These are phyloP conservation scores for Entomortierella parvispora DNA, from an alignment of 192 early-diverging fungal species.

Conservation along the genomic window DNA sequence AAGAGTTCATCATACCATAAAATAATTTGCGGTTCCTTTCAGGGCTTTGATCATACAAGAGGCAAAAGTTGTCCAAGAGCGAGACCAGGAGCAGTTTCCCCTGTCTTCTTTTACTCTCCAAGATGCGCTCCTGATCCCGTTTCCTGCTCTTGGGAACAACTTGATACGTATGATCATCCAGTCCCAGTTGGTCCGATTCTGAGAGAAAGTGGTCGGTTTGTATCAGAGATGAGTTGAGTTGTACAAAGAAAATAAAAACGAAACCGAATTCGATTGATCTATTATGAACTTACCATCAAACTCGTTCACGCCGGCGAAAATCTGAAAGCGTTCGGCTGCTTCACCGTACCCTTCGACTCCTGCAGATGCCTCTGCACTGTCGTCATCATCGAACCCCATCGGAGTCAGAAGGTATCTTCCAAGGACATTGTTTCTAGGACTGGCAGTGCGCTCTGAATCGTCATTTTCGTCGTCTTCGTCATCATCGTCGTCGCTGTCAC, in stretches of 20 bases:
- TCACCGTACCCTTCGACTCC: constrained; percentile 34
- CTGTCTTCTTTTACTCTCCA: constrained; percentile 54
- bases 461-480: neutral
- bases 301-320: constrained; percentile 45
- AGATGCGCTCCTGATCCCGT: constrained; percentile 35
- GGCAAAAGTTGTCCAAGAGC: constrained; percentile 91
- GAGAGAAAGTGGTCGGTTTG: neutral
- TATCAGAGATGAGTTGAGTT: no score
- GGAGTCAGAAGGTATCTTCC: constrained; percentile 39
- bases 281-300: constrained; percentile 26
- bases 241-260: neutral
- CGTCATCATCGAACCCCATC: constrained; percentile 49
- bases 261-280: no score
- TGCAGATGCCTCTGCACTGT: neutral
- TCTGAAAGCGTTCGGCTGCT: constrained; percentile 41
- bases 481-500: neutral
- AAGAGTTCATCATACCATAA: constrained; percentile 64
- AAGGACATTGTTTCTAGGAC: constrained; percentile 9
- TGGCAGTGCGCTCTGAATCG: neutral
- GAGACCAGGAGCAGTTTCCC: constrained; percentile 87
- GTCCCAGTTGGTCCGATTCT: constrained; percentile 51
- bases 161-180: constrained; percentile 22
- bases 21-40: constrained; percentile 88
- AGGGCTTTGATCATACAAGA: constrained; percentile 86
- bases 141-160: constrained; percentile 42